Evolutionary conservation across 192 early-diverging fungal genomes (phyloP).

Genomic region (Coemansia asiatica): DNA sequence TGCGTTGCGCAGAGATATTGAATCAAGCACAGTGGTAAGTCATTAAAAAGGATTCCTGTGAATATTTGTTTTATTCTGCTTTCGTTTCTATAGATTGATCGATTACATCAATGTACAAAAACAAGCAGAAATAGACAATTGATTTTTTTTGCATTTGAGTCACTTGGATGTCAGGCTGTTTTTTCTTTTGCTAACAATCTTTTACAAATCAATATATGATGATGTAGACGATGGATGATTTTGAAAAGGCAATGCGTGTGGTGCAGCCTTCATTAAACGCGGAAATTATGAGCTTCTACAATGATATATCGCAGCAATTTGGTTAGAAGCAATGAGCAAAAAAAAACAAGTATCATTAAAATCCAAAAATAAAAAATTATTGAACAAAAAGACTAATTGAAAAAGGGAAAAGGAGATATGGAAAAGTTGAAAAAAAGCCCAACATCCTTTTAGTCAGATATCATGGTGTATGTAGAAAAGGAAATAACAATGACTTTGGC

Average conservation of each 20-base stretch:
- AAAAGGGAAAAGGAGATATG: too few species aligned
- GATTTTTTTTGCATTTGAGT: background rate
- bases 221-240: slow-evolving; percentile 60
- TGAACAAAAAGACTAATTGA: too few species aligned
- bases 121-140: background rate
- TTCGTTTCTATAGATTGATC: background rate
- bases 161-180: too few species aligned
- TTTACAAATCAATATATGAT: background rate
- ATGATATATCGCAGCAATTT: slow-evolving; percentile 18
- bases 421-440: too few species aligned
- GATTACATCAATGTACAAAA: background rate
- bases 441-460: too few species aligned
- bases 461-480: too few species aligned
- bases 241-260: slow-evolving; percentile 56
- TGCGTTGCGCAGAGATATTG: slow-evolving; percentile 37
- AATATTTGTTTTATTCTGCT: background rate
- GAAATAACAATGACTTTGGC: too few species aligned
- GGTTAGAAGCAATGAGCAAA: background rate
- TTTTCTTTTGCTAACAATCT: too few species aligned
- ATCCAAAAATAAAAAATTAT: too few species aligned
- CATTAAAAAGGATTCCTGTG: background rate
- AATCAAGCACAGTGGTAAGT: slow-evolving; percentile 28
- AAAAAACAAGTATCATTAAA: background rate
- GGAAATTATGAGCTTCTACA: slow-evolving; percentile 66
- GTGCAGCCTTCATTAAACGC: slow-evolving; percentile 63